Conservation (phyloP, 441 rosid species). For the Brassica balearica region DNA sequence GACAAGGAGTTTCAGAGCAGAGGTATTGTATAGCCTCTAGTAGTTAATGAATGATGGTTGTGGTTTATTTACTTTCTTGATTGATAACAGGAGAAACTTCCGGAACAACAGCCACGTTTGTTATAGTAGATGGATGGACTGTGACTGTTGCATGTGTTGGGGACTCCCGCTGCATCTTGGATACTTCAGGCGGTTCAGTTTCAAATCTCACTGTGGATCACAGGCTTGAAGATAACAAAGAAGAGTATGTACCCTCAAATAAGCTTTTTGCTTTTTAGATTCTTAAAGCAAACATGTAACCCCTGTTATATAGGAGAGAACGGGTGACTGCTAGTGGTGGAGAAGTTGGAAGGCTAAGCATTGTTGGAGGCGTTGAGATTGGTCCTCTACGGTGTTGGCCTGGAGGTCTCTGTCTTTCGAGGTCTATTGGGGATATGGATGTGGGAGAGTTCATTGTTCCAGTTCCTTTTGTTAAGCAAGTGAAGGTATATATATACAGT, state of each 20-base stretch:
- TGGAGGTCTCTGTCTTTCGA: slow-evolving; percentile 90
- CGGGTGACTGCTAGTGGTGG: slow-evolving; percentile 95
- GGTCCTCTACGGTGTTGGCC: slow-evolving; percentile 98
- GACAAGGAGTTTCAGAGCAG: slow-evolving; percentile 90
- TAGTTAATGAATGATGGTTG: neutral
- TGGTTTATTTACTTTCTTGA: slow-evolving; percentile 26
- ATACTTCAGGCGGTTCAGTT: slow-evolving; percentile 71
- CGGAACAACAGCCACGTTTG: slow-evolving; percentile 93
- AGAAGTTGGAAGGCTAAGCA: slow-evolving; percentile 90
- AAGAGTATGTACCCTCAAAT: slow-evolving; percentile 73
- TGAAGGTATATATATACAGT: slow-evolving; percentile 57
- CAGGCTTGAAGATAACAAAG: slow-evolving; percentile 82
- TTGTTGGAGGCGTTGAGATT: slow-evolving; percentile 81
- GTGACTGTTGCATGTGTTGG: slow-evolving; percentile 95
- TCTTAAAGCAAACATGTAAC: slow-evolving; percentile 16
- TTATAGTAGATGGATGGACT: slow-evolving; percentile 89
- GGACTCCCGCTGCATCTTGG: slow-evolving; percentile 87
- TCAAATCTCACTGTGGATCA: slow-evolving; percentile 81
- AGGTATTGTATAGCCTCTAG: slow-evolving; percentile 51
- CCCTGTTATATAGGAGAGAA: slow-evolving; percentile 61
- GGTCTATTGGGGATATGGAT: slow-evolving; percentile 95
- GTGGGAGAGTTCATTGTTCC: slow-evolving; percentile 97
- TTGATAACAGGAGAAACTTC: slow-evolving; percentile 77
- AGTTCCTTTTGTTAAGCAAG: slow-evolving; percentile 91
- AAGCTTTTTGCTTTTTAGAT: slow-evolving; percentile 8